These are phyloP conservation scores for Cyberlindnera americana DNA, from an alignment of 805 yeast species.

Conservation along the genomic window DNA sequence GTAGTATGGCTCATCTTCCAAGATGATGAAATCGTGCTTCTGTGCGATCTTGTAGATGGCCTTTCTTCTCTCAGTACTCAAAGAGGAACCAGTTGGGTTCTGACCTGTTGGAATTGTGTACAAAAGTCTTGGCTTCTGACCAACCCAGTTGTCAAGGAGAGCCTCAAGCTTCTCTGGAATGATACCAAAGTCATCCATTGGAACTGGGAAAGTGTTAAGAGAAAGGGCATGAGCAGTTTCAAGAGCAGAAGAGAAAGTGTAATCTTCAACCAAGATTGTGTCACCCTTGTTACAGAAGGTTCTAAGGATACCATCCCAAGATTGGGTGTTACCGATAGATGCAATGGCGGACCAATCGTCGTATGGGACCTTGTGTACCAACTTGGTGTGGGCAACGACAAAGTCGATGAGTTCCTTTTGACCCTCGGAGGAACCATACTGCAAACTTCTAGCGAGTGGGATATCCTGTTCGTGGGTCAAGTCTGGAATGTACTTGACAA, in stretches of 20 bases:
- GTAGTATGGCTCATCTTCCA: constrained; percentile 98
- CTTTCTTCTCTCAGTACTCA: constrained; percentile 71
- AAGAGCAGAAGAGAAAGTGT: constrained; percentile 77
- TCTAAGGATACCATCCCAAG: constrained; percentile 81
- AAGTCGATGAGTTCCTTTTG: constrained; percentile 65
- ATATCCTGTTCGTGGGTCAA: constrained; percentile 51
- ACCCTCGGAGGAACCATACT: constrained; percentile 87
- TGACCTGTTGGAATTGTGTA: constrained; percentile 96
- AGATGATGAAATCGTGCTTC: constrained; percentile 78
- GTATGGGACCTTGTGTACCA: constrained; percentile 44
- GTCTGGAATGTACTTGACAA: constrained; percentile 40
- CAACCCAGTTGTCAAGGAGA: constrained; percentile 67
- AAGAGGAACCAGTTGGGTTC: constrained; percentile 93
- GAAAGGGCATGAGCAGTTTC: constrained; percentile 79
- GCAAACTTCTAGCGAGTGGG: constrained; percentile 81
- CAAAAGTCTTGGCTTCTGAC: constrained; percentile 74
- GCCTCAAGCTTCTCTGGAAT: constrained; percentile 65
- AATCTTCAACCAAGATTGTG: constrained; percentile 76
- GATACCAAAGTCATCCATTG: constrained; percentile 77
- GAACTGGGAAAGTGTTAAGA: constrained; percentile 62
- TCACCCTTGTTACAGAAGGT: constrained; percentile 78
- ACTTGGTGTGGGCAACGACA: constrained; percentile 69
- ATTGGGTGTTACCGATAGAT: constrained; percentile 85
- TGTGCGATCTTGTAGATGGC: constrained; percentile 74
- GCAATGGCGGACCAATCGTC: constrained; percentile 70